These are phyloP conservation scores for Dendrobium nobile DNA, from an alignment of 106 monocot species.

Conservation along the genomic window DNA sequence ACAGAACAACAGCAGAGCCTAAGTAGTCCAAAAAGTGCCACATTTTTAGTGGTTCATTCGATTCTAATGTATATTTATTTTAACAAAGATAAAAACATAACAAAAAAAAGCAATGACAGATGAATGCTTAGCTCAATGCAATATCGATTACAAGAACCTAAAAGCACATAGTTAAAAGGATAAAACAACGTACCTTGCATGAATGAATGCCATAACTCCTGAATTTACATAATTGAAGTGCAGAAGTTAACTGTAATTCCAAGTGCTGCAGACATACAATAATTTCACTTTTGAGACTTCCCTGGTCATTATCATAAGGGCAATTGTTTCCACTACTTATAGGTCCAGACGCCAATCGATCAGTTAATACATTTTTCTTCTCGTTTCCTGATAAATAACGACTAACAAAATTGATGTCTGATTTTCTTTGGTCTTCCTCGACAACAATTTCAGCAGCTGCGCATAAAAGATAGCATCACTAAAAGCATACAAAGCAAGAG, in stretches of 20 bases:
- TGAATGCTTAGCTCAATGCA: neutral
- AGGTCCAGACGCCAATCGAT: neutral
- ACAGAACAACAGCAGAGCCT: no score
- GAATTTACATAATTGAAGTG: slow-evolving; percentile 27
- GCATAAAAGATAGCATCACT: neutral
- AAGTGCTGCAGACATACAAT: slow-evolving; percentile 33
- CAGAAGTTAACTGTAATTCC: slow-evolving; percentile 39
- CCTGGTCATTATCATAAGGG: slow-evolving; percentile 4
- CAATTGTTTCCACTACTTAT: slow-evolving; percentile 3
- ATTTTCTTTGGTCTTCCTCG: slow-evolving; percentile 14
- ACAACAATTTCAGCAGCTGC: slow-evolving; percentile 51
- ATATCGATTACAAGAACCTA: neutral
- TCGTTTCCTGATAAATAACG: slow-evolving; percentile 5
- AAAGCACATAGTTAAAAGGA: neutral
- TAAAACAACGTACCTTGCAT: slow-evolving; percentile 19
- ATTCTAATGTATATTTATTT: no score
- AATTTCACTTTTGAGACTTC: slow-evolving; percentile 25
- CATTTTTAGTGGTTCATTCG: no score
- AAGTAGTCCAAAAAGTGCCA: no score
- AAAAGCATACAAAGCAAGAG: neutral
- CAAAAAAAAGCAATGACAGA: no score
- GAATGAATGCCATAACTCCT: slow-evolving; percentile 22
- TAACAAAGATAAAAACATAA: no score
- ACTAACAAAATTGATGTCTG: slow-evolving; percentile 8
- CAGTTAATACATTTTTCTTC: neutral